phyloP scores from a whole-genome alignment of 1,139 yeast genomes.

The Pichia cactophila region DNA sequence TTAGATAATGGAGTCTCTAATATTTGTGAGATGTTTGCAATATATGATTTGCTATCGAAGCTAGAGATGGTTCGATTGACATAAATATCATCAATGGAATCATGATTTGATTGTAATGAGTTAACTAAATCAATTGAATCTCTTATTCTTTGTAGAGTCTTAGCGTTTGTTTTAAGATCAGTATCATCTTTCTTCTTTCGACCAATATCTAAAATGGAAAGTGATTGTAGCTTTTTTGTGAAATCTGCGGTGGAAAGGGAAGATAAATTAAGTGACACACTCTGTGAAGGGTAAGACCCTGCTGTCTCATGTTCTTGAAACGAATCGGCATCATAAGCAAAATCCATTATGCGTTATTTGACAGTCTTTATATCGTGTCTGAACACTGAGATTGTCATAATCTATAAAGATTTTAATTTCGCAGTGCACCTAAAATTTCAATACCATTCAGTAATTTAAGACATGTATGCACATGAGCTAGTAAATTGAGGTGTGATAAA shows the following conservation, averaged over 20 bases:
- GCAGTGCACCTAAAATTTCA: too few species aligned
- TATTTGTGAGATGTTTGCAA: slow-evolving; percentile 37
- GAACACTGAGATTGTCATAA: too few species aligned
- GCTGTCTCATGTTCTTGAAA: neutral
- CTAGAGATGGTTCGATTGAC: slow-evolving; percentile 9
- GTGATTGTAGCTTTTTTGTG: slow-evolving; percentile 9
- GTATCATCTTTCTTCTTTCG: neutral
- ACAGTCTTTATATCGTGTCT: too few species aligned
- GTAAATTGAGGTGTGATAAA: too few species aligned
- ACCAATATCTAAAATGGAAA: slow-evolving; percentile 9
- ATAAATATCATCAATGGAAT: slow-evolving; percentile 3
- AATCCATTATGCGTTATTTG: slow-evolving; percentile 7
- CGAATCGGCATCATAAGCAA: slow-evolving; percentile 10
- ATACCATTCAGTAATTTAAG: too few species aligned
- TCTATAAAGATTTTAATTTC: too few species aligned
- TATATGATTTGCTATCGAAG: slow-evolving; percentile 31
- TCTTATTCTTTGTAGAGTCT: slow-evolving; percentile 36
- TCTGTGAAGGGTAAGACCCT: neutral
- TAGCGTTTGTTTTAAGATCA: slow-evolving; percentile 2
- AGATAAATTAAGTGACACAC: slow-evolving; percentile 5
- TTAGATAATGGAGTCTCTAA: slow-evolving; percentile 21
- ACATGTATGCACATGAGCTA: too few species aligned
- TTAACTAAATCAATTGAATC: slow-evolving; percentile 21
- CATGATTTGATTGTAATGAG: slow-evolving; percentile 7
- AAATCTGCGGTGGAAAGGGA: slow-evolving; percentile 10